A percentile compares a stretch with the other conserved stretches of the same genome.
phyloP scores from a whole-genome alignment of 179 eudicot genomes.

The Gypsophila paniculata region DNA sequence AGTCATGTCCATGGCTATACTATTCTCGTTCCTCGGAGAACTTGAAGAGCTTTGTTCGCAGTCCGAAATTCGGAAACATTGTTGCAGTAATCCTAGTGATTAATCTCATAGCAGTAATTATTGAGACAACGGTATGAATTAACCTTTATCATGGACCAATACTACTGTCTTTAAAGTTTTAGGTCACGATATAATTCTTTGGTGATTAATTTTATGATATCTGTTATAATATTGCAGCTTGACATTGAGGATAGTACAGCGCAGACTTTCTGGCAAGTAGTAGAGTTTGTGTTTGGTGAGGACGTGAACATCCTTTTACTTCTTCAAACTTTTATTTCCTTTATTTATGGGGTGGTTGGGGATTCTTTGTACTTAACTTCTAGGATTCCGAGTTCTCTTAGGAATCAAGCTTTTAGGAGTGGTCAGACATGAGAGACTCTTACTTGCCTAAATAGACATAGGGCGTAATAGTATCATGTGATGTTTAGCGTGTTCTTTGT shows the following conservation, averaged over 20 bases:
- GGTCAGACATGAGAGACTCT: too few species aligned
- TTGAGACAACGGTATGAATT: constrained; percentile 80
- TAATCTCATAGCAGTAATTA: constrained; percentile 74
- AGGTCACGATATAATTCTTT: not conserved
- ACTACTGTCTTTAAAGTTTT: constrained; percentile 5
- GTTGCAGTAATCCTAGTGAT: constrained; percentile 60
- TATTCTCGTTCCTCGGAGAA: constrained; percentile 49
- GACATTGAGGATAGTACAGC: constrained; percentile 74
- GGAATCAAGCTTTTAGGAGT: not conserved
- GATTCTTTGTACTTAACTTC: not conserved
- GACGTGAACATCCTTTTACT: constrained; percentile 3
- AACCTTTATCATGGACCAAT: not conserved
- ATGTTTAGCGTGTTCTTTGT: not conserved
- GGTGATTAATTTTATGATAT: not conserved
- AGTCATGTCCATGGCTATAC: constrained; percentile 52
- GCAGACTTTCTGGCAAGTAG: constrained; percentile 72
- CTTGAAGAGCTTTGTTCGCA: constrained; percentile 62
- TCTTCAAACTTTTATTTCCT: not conserved
- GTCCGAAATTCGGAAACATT: constrained; percentile 57
- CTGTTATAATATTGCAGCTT: constrained; percentile 49
- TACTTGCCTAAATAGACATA: not conserved
- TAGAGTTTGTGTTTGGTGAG: constrained; percentile 91
- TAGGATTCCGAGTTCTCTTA: too few species aligned
- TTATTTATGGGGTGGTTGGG: not conserved
- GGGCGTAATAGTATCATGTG: not conserved